These are phyloP conservation scores for Monilinia laxa DNA, from an alignment of 2,329 filamentous ascomycete species.

Conservation along the genomic window DNA sequence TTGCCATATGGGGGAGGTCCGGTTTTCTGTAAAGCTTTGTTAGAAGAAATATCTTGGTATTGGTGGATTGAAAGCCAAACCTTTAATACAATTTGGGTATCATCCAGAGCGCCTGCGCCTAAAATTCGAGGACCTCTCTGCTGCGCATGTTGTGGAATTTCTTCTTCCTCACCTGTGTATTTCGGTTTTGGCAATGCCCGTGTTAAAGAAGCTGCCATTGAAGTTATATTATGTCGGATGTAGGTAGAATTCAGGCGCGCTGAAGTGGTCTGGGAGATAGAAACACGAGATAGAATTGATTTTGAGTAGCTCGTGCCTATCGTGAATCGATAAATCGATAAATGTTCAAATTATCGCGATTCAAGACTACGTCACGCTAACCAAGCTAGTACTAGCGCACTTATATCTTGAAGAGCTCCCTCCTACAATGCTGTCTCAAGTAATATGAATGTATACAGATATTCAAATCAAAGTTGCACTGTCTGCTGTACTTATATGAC, in stretches of 20 bases:
- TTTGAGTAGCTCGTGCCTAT: constrained; percentile 6
- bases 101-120: constrained; percentile 74
- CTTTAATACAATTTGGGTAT: constrained; percentile 80
- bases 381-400: constrained; percentile 24
- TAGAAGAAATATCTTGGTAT: constrained; percentile 24
- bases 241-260: background rate
- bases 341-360: constrained; percentile 25
- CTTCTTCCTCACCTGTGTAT: constrained; percentile 87
- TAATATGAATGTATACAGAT: background rate
- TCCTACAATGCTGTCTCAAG: too few relatives aligned
- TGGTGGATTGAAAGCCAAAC: constrained; percentile 43
- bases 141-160: constrained; percentile 67
- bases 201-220: constrained; percentile 69
- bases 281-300: constrained; percentile 15
- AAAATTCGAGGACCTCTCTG: constrained; percentile 81
- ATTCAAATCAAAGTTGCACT: too few relatives aligned
- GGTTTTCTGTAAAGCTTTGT: constrained; percentile 54
- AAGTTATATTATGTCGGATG: constrained; percentile 53
- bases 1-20: constrained; percentile 88
- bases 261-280: background rate
- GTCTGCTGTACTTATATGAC: too few relatives aligned
- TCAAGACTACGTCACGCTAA: constrained; percentile 22
- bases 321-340: constrained; percentile 20
- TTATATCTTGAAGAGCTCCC: background rate
- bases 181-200: constrained; percentile 84